Conservation (phyloP, 1,284 basidiomycete species). For the Wolfiporia cocos region DNA sequence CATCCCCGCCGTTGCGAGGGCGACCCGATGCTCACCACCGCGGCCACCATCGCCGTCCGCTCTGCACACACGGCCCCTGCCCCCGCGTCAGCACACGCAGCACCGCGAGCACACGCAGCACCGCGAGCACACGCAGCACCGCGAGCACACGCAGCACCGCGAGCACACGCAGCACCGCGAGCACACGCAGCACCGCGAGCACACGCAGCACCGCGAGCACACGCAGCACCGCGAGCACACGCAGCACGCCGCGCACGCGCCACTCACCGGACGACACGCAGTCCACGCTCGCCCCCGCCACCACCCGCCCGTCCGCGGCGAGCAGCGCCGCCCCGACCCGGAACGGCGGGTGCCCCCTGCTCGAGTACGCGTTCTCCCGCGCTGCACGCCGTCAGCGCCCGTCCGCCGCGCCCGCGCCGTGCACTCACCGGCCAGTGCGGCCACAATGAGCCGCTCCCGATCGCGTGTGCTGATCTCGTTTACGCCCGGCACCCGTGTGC, state of each 20-base stretch:
- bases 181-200: slow-evolving; percentile 77
- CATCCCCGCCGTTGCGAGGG: neutral
- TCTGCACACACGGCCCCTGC: slow-evolving; percentile 79
- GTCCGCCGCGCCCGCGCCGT: neutral
- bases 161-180: slow-evolving; percentile 40
- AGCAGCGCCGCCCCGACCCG: slow-evolving; percentile 80
- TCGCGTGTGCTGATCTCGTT: too few relatives aligned
- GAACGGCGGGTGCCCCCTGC: slow-evolving; percentile 71
- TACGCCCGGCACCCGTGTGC: too few relatives aligned
- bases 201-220: slow-evolving; percentile 79
- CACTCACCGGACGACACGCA: slow-evolving; percentile 80
- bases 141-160: neutral
- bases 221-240: slow-evolving; percentile 16
- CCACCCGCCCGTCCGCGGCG: slow-evolving; percentile 54
- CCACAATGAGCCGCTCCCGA: neutral
- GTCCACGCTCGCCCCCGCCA: slow-evolving; percentile 81
- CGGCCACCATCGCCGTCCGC: slow-evolving; percentile 78
- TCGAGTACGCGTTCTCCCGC: slow-evolving; percentile 43
- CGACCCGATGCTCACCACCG: slow-evolving; percentile 51
- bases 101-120: neutral
- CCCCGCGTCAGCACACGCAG: neutral
- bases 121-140: neutral
- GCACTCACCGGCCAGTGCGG: neutral
- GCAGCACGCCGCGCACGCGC: too few relatives aligned
- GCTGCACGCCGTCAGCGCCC: slow-evolving; percentile 29